Base-by-base conservation (phyloP, 257 asterid species). In the Solanum habrochaites region DNA sequence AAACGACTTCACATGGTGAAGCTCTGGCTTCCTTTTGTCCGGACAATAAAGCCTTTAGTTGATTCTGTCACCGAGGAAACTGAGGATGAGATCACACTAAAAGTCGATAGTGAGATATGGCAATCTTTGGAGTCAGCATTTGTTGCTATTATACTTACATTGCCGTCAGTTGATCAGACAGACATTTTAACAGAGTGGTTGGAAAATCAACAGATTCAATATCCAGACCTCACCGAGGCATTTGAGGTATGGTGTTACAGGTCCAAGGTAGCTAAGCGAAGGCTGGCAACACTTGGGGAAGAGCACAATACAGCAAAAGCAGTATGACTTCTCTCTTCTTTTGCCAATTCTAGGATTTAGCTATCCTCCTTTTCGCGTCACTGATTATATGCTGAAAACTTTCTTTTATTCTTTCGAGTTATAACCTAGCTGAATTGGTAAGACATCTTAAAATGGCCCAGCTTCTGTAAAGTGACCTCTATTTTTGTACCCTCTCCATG, bases 231-330 rank as follows among this genome's bases (percentile, higher is more conserved):
- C 71, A 95, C 98, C 0, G 98, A 95, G 92, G 99, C 97, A 16
- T 94, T 97, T 88, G 98, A 97, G 89, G 93, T 90, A 14, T 97
- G 99, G 99, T 97, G 99, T 89, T 94, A 93, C 85, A 87, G 98
- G 90, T 95, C 99, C 82, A 95, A 95, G 90, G 96, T 91, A 85
- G 95, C 97, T 20, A 93, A 87, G 88, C 87, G 95, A 82, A 95
- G 97, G 93, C 90, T 93, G 86, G 92, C 89, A 42, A 43, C 90
- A 89, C 77, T 90, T n/a, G 92, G 86, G 47, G 95, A 89, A 15
- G 87, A 75, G 16, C 89, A 87, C 74, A 87, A 83, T 85, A 64
- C 87, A 29, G 81, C 91, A 85, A 90, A 93, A 83, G 39, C 39
- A 71, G 87, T 87, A 66, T 94, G 94, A 91, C 64, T 58, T 82